Percentiles rank a stretch among this genome's conserved stretches.
Evolutionary conservation across 805 yeast species (phyloP).

Genomic region (Sugiyamaella boreocaroliniensis): DNA sequence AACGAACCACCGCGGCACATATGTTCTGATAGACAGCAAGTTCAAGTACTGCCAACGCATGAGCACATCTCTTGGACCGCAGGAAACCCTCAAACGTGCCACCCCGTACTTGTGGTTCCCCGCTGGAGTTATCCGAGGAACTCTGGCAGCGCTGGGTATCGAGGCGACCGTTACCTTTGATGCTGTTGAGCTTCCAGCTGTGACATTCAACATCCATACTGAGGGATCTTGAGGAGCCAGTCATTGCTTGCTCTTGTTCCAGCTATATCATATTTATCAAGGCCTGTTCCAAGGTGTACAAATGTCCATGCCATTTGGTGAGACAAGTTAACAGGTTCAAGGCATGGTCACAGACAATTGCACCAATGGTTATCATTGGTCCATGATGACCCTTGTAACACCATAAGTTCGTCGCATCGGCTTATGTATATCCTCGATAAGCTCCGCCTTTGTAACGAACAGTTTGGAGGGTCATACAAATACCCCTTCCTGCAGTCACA

Average conservation of each 20-base stretch:
- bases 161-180: conserved; percentile 62
- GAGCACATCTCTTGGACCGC: conserved; percentile 30
- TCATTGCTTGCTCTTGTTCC: neutral
- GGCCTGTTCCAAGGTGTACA: no score
- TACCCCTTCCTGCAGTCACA: no score
- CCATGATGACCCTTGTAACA: no score
- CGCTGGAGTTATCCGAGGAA: conserved; percentile 69
- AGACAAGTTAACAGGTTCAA: no score
- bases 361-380: no score
- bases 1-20: conserved; percentile 85
- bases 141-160: conserved; percentile 61
- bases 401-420: no score
- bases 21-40: conserved; percentile 64
- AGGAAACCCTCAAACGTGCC: conserved; percentile 30
- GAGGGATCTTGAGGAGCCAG: neutral
- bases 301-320: no score
- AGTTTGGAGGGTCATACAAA: no score
- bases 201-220: conserved; percentile 60
- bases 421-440: no score
- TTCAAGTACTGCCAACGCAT: conserved; percentile 51
- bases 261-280: no score
- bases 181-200: conserved; percentile 52
- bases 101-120: conserved; percentile 60
- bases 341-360: no score
- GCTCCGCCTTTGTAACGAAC: no score